Evolutionary conservation across 257 asterid genomes (phyloP), one percentile per base, ranked within the genome.

Genomic region (Ligustrum vulgare): DNA sequence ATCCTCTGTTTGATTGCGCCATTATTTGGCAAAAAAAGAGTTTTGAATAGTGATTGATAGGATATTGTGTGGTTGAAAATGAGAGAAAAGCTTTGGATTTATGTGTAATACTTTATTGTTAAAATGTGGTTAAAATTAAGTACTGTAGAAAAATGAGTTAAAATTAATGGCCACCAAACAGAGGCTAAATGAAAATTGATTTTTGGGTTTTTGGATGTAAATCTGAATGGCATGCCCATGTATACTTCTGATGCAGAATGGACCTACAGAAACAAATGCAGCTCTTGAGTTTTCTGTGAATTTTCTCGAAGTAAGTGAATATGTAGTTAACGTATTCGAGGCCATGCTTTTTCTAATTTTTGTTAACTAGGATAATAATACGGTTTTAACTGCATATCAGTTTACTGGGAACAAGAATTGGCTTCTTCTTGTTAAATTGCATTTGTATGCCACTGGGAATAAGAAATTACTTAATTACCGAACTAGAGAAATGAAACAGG

Each of bases 201-300:
- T 20, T 31, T 60, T 73, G 71, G 32, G 54, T 51, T 65, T 37
- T 23, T 74, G 51, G 63, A 71, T 72, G 39, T 67, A 47, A 31
- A 34, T 18, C 66, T 54, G 33, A 51, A 75, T 3, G 0, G 36
- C 13, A 32, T 41, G 34, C 56, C 28, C 56, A 6, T 72, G 32
- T 58, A 7, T 72, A 69, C 76, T 79, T 76, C 62, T 65, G 70
- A 32, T 89, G 88, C 94, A 95, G 99, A 89, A 82, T 82, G 97
- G 91, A 72, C 98, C 98, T 80, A 41, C 97, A 51, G 99, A 95
- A 87, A 89, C 96, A 71, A 93, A 95, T 77, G 98, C 98, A 33
- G 99, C 99, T 72, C 98, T 95, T 75, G 99, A 91, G 72, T 95
- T 93, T 80, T 91, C 99, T 69, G 98, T 93, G 71, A 95, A 84